phyloP scores from a whole-genome alignment of 2,329 filamentous ascomycete genomes.

The Hirsutella thompsonii region DNA sequence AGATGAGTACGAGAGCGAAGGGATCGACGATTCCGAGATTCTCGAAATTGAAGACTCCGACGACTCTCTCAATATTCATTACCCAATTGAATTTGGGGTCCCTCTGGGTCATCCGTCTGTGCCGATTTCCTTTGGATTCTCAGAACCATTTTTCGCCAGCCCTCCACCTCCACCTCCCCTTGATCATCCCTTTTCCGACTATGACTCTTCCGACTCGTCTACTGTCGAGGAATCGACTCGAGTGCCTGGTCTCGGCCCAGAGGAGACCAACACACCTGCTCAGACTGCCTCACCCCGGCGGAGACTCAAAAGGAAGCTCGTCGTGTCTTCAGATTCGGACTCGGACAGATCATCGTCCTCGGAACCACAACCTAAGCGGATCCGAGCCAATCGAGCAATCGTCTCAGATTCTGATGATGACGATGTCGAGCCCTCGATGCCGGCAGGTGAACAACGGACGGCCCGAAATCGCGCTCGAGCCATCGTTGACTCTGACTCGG shows the following conservation, averaged over 20 bases:
- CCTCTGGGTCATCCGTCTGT: too few relatives aligned
- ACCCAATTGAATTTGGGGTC: too few relatives aligned
- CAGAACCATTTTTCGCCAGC: too few relatives aligned
- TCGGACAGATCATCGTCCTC: too few relatives aligned
- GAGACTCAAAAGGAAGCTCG: slow-evolving; percentile 14
- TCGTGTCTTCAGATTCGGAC: slow-evolving; percentile 3
- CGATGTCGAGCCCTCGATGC: slow-evolving; percentile 6
- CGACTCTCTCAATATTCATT: slow-evolving; percentile 2
- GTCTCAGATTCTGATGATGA: slow-evolving; percentile 17
- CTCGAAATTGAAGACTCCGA: slow-evolving; percentile 12
- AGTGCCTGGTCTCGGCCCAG: slow-evolving; percentile 9
- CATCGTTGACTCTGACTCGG: slow-evolving; percentile 10
- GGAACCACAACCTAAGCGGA: too few relatives aligned
- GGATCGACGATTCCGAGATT: slow-evolving; percentile 22
- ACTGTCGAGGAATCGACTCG: slow-evolving; percentile 17
- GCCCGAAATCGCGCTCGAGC: slow-evolving; percentile 8
- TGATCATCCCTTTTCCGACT: background rate
- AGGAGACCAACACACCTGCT: background rate
- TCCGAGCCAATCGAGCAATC: too few relatives aligned
- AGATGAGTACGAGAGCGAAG: slow-evolving; percentile 25
- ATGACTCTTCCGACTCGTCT: background rate
- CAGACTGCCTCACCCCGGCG: slow-evolving; percentile 5
- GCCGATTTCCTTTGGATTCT: too few relatives aligned
- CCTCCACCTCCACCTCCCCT: too few relatives aligned
- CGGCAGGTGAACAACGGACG: slow-evolving; percentile 9